These are phyloP conservation scores for Lachancea mirantina DNA, from an alignment of 805 yeast species.

Conservation along the genomic window DNA sequence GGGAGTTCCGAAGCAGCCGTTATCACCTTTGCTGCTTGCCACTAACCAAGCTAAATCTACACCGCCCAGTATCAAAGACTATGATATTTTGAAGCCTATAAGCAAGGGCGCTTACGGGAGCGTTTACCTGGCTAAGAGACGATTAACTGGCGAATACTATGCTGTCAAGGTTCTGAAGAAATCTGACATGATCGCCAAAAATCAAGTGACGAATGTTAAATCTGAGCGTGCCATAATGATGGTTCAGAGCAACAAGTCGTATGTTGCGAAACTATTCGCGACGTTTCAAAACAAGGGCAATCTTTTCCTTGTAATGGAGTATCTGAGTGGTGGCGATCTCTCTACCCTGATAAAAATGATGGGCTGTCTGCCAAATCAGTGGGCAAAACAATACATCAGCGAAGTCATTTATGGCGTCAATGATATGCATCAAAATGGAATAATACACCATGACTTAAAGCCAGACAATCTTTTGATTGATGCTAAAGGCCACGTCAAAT, in stretches of 20 bases:
- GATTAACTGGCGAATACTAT: conserved; percentile 85
- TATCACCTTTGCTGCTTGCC: conserved; percentile 74
- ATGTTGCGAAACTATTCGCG: conserved; percentile 81
- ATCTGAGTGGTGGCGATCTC: conserved; percentile 91
- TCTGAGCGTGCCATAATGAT: conserved; percentile 97
- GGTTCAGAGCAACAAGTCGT: conserved; percentile 90
- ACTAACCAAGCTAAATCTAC: conserved; percentile 49
- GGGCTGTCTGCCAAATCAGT: conserved; percentile 76
- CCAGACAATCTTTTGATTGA: conserved; percentile 92
- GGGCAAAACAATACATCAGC: conserved; percentile 81
- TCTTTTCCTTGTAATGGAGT: conserved; percentile 92
- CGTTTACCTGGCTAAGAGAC: conserved; percentile 78
- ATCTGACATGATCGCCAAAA: conserved; percentile 94
- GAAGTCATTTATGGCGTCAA: conserved; percentile 88
- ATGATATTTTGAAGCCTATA: conserved; percentile 85
- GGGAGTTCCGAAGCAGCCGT: conserved; percentile 46
- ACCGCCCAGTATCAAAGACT: conserved; percentile 73
- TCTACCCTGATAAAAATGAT: conserved; percentile 77
- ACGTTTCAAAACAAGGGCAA: conserved; percentile 86
- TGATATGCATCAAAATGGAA: conserved; percentile 80
- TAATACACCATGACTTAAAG: conserved; percentile 90
- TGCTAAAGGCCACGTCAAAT: conserved; percentile 76
- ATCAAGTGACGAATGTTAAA: conserved; percentile 89
- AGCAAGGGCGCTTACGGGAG: conserved; percentile 98
- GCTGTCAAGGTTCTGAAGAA: conserved; percentile 90